Base-by-base conservation (phyloP, 805 yeast genomes). In the Lipomyces starkeyi region DNA sequence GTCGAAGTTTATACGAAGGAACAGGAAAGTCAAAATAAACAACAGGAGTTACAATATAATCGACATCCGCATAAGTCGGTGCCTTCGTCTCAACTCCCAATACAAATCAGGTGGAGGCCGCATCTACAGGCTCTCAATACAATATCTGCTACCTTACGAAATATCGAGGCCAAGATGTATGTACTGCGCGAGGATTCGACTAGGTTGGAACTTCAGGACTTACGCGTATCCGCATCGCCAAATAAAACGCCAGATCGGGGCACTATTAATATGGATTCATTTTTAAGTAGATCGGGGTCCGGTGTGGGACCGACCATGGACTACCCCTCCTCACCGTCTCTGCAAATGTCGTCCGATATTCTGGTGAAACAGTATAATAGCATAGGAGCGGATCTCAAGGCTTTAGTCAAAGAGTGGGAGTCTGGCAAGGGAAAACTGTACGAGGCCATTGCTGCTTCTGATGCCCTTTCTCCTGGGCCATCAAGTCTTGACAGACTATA, bases 91-190 rank as follows among this genome's bases (percentile, higher is more conserved):
- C 59, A 8, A 29, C n/a, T 20, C 25, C 22, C 13, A 14, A 53
- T 11, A 5, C 59, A 55, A 22, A 14, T 43, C 13, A 47, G 25
- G 49, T 70, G 72, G 70, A 62, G 65, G 13, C 54, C 56, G 11
- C 71, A 73, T 40, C 9, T 66, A 17, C 66, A 63, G 27, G 58
- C 68, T 5, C 37, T 73, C 14, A 65, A 61, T 43, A 35, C 59
- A 22, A 63, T 73, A 56, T 62, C 73, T 7, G 62, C 69, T 1
- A 57, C 71, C 17, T 43, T 73, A 22, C 58, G 72, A 14, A 71
- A 58, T 49, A 52, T 73, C 27, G 75, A 73, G 22, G 70, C 74
- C 17, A 71, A 71, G 54, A 20, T 73, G 34, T 63, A 61, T 34
- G 49, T 63, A 6, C 40, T 72, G n/a, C 59, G 73, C 11, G 74